These are phyloP conservation scores for Solanum chaucha DNA, from an alignment of 257 asterid genomes.

Conservation along the genomic window DNA sequence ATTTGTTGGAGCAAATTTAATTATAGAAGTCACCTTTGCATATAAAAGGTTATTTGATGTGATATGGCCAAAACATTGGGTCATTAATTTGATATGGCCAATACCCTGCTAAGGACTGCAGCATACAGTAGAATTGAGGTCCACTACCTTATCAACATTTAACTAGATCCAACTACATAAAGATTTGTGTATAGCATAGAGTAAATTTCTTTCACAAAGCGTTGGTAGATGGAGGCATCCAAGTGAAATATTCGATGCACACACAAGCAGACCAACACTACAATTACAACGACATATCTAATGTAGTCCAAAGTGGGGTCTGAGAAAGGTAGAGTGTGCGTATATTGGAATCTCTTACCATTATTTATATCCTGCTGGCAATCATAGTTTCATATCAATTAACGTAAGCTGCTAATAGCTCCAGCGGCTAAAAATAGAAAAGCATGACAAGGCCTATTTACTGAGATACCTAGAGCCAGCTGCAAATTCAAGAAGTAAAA, in stretches of 20 bases:
- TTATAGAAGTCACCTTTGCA: neutral
- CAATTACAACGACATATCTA: neutral
- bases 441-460: neutral
- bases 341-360: neutral
- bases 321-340: neutral
- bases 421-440: neutral
- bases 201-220: neutral
- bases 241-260: neutral
- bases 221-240: neutral
- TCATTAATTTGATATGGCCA: neutral
- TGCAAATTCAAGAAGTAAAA: neutral
- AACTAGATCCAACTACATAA: neutral
- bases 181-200: neutral
- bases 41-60: neutral
- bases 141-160: neutral
- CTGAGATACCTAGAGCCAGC: neutral
- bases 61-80: neutral
- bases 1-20: neutral
- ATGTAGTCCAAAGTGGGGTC: neutral
- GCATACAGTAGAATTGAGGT: neutral
- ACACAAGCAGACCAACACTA: neutral
- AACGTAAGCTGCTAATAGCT: neutral
- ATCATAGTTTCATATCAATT: neutral
- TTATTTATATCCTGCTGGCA: neutral
- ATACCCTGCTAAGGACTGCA: neutral